Conservation (phyloP, 306 rosid species). For the Lagenaria siceraria region DNA sequence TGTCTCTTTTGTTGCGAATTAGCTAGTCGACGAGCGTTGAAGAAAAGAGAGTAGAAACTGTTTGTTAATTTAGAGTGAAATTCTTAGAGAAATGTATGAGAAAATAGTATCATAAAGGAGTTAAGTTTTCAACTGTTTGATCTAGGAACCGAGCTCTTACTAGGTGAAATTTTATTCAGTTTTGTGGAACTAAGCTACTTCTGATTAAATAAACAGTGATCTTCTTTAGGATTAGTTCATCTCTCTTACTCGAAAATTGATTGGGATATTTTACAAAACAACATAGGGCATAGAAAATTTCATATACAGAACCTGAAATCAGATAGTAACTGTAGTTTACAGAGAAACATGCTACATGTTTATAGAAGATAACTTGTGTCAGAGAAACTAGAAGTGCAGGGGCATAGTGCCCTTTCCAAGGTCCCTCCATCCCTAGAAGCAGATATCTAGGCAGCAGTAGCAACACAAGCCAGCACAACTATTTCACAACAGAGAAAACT, state of each 20-base stretch:
- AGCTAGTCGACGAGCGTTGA: neutral
- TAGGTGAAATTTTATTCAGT: neutral
- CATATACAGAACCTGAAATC: neutral
- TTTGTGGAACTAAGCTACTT: neutral
- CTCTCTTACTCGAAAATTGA: neutral
- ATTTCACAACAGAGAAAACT: conserved; percentile 1
- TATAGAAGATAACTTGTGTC: neutral
- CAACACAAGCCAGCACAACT: conserved; percentile 38
- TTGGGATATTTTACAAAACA: neutral
- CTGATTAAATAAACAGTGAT: neutral
- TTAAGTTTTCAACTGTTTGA: neutral
- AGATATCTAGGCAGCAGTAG: conserved; percentile 37
- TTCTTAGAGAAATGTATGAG: neutral
- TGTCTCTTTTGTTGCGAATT: neutral
- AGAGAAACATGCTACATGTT: neutral
- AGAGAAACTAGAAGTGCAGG: neutral
- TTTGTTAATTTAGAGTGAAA: neutral
- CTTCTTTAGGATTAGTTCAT: conserved; percentile 1
- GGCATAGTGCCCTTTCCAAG: neutral
- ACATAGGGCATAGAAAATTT: neutral
- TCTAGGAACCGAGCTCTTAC: neutral
- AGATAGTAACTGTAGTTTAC: neutral
- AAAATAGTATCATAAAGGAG: neutral
- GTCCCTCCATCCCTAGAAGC: conserved; percentile 16
- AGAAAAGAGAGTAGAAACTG: neutral